Evolutionary conservation across 129 eudicot genomes (phyloP), one percentile per base, ranked within the genome.

Genomic region (Smallanthus sonchifolius): DNA sequence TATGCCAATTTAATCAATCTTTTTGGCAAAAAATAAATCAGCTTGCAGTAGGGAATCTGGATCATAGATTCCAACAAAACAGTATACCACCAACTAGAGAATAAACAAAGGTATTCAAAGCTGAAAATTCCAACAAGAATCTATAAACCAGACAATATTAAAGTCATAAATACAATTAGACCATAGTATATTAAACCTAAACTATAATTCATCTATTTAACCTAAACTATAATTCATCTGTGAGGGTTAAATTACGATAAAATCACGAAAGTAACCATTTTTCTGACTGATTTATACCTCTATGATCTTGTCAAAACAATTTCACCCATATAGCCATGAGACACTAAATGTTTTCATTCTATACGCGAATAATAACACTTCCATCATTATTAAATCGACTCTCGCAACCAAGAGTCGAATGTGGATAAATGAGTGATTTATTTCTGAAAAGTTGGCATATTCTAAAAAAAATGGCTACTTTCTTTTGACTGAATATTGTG

Each of bases 121-220:
- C 51, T 45, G 4, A 45, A 45, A 45, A 13, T 45, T 45, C 51
- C 51, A 45, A 70, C 30, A 55, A 10, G 57, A 54, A 67, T 69
- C 59, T 40, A 67, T n/a, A 55, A 76, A 40, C n/a, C 55, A 43
- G 19, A 34, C 14, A 35, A 62, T 56, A 72, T 51, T 7, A 65
- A 65, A 54, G 5, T 45, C n/a, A 45, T 2, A 10, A 45, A 45
- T 45, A 45, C 15, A 45, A 42, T 42, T 42, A 8, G 10, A 9
- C 45, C 45, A 42, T 42, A 42, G 7, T 3, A 42, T 42, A 42
- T 42, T 9, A 42, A 2, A 42, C 45, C n/a, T n/a, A n/a, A n/a
- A n/a, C n/a, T n/a, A n/a, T n/a, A n/a, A n/a, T n/a, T n/a, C n/a
- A n/a, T n/a, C 30, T 24, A 24, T 24, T 24, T 24, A 24, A 24